Conservation (phyloP, 2,329 filamentous ascomycete genomes). For the Colletotrichum higginsianum region DNA sequence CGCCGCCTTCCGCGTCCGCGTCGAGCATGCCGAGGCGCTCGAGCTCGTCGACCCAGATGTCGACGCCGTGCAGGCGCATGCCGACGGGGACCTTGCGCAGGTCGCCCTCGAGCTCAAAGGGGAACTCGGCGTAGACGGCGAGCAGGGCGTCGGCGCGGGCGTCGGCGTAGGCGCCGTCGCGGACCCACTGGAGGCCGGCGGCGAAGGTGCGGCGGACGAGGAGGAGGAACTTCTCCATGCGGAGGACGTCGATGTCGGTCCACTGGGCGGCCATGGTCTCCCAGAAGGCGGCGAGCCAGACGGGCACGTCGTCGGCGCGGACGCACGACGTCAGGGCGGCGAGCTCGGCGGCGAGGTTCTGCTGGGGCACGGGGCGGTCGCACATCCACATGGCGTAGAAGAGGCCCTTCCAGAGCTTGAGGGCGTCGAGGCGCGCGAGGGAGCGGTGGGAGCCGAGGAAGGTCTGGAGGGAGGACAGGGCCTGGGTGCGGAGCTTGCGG, state of each 20-base stretch:
- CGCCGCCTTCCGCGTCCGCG: slow-evolving; percentile 50
- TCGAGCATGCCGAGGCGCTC: slow-evolving; percentile 75
- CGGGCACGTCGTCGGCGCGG: slow-evolving; percentile 42
- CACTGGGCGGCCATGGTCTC: slow-evolving; percentile 79
- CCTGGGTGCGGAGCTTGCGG: slow-evolving; percentile 82
- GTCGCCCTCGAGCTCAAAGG: slow-evolving; percentile 57
- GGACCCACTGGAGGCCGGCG: slow-evolving; percentile 73
- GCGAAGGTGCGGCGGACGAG: slow-evolving; percentile 85
- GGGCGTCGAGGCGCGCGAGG: slow-evolving; percentile 78
- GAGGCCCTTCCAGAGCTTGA: slow-evolving; percentile 95
- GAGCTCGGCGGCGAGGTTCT: slow-evolving; percentile 84
- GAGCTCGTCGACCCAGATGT: slow-evolving; percentile 93
- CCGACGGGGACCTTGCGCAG: slow-evolving; percentile 81
- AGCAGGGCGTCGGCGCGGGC: slow-evolving; percentile 54
- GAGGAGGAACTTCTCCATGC: slow-evolving; percentile 94
- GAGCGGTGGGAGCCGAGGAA: slow-evolving; percentile 77
- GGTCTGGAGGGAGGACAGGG: slow-evolving; percentile 81
- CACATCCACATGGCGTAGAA: slow-evolving; percentile 97
- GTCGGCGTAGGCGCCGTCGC: slow-evolving; percentile 45
- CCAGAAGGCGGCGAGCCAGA: slow-evolving; percentile 56
- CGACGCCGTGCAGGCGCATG: slow-evolving; percentile 86
- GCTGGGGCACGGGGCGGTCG: slow-evolving; percentile 89
- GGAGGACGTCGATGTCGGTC: slow-evolving; percentile 78
- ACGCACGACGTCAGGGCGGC: slow-evolving; percentile 69
- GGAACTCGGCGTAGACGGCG: slow-evolving; percentile 56